These are phyloP conservation scores for Chytridium lagenaria DNA, from an alignment of 371 early-diverging fungal species.

Conservation along the genomic window DNA sequence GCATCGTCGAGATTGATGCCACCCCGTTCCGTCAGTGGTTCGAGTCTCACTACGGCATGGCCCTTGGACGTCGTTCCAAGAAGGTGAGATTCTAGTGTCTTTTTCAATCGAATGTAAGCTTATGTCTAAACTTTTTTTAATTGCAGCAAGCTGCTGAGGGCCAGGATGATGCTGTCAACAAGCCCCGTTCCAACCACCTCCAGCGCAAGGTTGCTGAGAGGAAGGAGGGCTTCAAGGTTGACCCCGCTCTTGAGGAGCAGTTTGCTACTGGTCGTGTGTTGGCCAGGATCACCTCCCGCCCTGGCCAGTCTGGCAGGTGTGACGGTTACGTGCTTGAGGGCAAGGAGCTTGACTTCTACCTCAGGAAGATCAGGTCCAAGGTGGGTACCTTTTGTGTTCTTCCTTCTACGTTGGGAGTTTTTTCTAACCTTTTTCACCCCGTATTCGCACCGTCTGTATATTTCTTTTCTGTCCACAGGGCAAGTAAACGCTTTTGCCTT, in stretches of 20 bases:
- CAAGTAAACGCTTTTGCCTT: too few species aligned
- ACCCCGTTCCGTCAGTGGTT: constrained; percentile 99
- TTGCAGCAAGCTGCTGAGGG: constrained; percentile 35
- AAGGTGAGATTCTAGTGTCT: constrained; percentile 48
- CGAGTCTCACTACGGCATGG: constrained; percentile 92
- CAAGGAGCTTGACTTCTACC: constrained; percentile 70
- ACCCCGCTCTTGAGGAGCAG: constrained; percentile 90
- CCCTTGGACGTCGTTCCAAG: constrained; percentile 89
- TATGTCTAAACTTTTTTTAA: too few species aligned
- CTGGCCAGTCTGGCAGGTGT: constrained; percentile 98
- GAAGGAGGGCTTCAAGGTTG: constrained; percentile 82
- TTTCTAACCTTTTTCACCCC: background rate
- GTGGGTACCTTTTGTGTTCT: background rate
- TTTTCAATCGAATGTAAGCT: too few species aligned
- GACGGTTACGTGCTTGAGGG: constrained; percentile 99
- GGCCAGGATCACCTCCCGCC: constrained; percentile 95
- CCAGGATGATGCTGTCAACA: constrained; percentile 61
- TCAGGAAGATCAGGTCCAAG: constrained; percentile 40
- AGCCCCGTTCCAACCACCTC: constrained; percentile 90
- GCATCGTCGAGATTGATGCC: constrained; percentile 98
- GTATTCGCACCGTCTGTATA: too few species aligned
- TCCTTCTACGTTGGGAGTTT: background rate
- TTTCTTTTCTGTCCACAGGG: too few species aligned
- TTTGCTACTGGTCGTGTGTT: constrained; percentile 97
- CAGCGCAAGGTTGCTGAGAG: constrained; percentile 88